A percentile compares a stretch with the other conserved stretches of the same genome.
phyloP scores from a whole-genome alignment of 202 grass and related monocot species.

The Setaria italica region DNA sequence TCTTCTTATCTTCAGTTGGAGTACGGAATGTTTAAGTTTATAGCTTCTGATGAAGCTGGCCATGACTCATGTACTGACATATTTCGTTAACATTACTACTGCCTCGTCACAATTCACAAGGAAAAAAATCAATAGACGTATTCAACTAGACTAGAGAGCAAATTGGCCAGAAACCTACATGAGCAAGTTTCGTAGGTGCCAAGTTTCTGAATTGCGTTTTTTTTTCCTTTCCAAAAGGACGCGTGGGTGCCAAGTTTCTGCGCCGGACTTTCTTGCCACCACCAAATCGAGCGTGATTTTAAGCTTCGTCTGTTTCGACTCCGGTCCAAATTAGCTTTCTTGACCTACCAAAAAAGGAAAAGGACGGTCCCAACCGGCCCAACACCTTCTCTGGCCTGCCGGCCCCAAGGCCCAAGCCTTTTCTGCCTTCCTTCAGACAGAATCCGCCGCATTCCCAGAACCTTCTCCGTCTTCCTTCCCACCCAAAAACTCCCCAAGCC shows the following conservation, averaged over 20 bases:
- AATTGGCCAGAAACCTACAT: not conserved
- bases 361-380: no score
- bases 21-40: not conserved
- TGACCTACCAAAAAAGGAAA: no score
- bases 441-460: no score
- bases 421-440: no score
- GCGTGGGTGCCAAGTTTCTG: not conserved
- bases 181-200: not conserved
- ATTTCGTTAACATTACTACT: not conserved
- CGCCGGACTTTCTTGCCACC: no score
- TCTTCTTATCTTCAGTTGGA: not conserved
- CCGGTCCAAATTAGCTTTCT: no score
- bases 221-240: not conserved
- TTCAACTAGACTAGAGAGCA: not conserved
- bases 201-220: not conserved
- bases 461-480: no score
- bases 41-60: not conserved
- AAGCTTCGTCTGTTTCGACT: no score
- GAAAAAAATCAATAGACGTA: not conserved
- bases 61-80: not conserved
- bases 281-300: no score
- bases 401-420: no score
- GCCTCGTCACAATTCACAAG: not conserved
- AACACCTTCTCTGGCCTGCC: no score
- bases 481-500: no score